Evolutionary conservation across 805 yeast genomes (phyloP), one percentile per base, ranked within the genome.

Genomic region (Cyberlindnera americana): DNA sequence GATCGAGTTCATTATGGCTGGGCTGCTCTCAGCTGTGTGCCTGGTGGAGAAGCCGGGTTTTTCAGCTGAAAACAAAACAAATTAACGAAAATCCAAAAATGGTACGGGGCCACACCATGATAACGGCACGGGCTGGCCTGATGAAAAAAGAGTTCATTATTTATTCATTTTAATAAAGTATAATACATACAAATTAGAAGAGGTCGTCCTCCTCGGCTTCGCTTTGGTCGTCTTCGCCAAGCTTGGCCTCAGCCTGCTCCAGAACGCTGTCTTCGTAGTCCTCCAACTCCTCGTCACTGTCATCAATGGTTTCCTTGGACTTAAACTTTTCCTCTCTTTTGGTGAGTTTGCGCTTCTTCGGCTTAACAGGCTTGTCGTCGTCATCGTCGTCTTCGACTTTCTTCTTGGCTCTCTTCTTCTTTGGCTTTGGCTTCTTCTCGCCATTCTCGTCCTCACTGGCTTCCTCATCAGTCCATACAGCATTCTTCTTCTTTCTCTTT

Each of bases 381-480:
- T 46, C 50, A 13, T 45, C 56, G 34, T 52, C 61, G 27, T 45
- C n/a, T n/a, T n/a, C 64, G 29, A 48, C 64, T 35, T 53, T 52
- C 38, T 46, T 53, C 44, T 43, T 49, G 35, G 40, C 29, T 40
- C 44, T 56, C 41, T 46, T 48, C 41, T 46, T 44, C 43, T 47
- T 57, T 38, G 49, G 50, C 18, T 45, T 41, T 28, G 42, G 37
- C 33, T 42, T 47, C 28, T 47, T 48, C 29, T 44, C 41, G 1
- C 44, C 49, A 38, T 19, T 37, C 19, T 48, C 55, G 25, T 48
- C 60, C 24, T 51, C 66, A 35, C 63, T 65, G 31, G 62, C 56
- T 36, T 64, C 75, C 6, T 72, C 78, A 37, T 55, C 66, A 19
- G 76, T 78, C 41, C 73, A 69, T 29, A 70, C 76, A n/a, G 73